Percentiles rank a stretch among this genome's conserved stretches.
These are phyloP conservation scores for Pythium biforme DNA, from an alignment of 352 stramenopile species.

Conservation along the genomic window DNA sequence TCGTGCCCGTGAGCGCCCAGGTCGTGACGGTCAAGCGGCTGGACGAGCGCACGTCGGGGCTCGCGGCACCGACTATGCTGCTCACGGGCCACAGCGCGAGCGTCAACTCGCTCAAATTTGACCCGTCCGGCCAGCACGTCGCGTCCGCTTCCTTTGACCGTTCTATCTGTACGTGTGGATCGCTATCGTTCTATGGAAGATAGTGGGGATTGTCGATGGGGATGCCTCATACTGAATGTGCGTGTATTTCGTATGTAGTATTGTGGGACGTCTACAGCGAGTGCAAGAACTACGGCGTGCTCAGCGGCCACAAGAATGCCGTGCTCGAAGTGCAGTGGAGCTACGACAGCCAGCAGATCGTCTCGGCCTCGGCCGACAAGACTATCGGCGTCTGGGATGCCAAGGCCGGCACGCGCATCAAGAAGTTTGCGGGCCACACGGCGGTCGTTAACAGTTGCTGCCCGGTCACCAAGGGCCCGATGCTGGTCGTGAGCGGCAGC, in stretches of 20 bases:
- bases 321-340: constrained; percentile 93
- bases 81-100: constrained; percentile 72
- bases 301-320: constrained; percentile 95
- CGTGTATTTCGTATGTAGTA: constrained; percentile 35
- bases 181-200: constrained; percentile 4
- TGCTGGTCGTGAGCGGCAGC: constrained; percentile 84
- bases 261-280: constrained; percentile 91
- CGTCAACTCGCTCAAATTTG: constrained; percentile 82
- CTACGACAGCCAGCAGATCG: constrained; percentile 82
- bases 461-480: constrained; percentile 76
- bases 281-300: constrained; percentile 93
- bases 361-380: constrained; percentile 93
- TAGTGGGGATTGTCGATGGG: not conserved
- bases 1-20: constrained; percentile 63
- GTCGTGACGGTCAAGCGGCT: constrained; percentile 56
- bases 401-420: constrained; percentile 65
- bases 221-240: not conserved
- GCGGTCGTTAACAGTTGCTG: constrained; percentile 92
- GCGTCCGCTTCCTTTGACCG: constrained; percentile 74
- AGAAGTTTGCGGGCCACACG: constrained; percentile 83
- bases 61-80: constrained; percentile 75
- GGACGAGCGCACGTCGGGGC: constrained; percentile 60
- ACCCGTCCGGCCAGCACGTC: constrained; percentile 62
- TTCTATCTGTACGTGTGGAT: constrained; percentile 51
- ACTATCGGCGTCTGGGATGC: constrained; percentile 87